Conservation (phyloP, 2,329 filamentous ascomycete species). For the Fusarium oligoseptatum region DNA sequence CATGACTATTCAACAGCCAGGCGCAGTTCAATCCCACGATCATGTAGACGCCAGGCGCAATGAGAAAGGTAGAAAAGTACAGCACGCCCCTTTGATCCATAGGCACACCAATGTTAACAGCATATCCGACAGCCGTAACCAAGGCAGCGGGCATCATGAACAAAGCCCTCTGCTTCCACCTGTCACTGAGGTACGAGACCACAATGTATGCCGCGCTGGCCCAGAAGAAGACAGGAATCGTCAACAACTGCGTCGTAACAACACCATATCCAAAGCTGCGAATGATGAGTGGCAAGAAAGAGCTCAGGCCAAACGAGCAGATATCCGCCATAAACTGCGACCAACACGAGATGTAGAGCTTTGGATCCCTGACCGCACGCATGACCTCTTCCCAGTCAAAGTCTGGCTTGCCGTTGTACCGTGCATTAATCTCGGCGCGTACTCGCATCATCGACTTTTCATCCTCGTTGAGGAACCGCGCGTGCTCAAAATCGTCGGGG, state of each 20-base stretch:
- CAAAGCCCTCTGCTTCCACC: background rate
- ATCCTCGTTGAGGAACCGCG: constrained; percentile 55
- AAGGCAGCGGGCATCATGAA: background rate
- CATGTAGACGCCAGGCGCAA: background rate
- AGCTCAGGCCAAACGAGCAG: constrained; percentile 18
- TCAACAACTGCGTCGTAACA: background rate
- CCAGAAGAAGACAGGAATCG: background rate
- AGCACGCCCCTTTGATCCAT: background rate
- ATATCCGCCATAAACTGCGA: constrained; percentile 15
- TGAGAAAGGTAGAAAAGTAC: background rate
- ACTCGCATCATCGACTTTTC: constrained; percentile 42
- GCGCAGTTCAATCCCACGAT: background rate
- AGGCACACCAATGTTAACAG: background rate
- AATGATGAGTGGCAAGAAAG: constrained; percentile 28
- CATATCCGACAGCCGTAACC: background rate
- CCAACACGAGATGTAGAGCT: constrained; percentile 6
- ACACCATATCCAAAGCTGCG: constrained; percentile 6
- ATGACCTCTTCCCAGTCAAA: constrained; percentile 12
- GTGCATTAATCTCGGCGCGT: background rate
- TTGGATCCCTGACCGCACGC: constrained; percentile 8
- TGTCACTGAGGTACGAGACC: background rate
- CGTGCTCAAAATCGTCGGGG: constrained; percentile 55
- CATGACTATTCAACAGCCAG: background rate
- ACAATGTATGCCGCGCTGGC: background rate
- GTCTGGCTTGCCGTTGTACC: constrained; percentile 3